Base-by-base conservation (phyloP, 1,284 basidiomycete genomes). In the Wallemia ichthyophaga region DNA sequence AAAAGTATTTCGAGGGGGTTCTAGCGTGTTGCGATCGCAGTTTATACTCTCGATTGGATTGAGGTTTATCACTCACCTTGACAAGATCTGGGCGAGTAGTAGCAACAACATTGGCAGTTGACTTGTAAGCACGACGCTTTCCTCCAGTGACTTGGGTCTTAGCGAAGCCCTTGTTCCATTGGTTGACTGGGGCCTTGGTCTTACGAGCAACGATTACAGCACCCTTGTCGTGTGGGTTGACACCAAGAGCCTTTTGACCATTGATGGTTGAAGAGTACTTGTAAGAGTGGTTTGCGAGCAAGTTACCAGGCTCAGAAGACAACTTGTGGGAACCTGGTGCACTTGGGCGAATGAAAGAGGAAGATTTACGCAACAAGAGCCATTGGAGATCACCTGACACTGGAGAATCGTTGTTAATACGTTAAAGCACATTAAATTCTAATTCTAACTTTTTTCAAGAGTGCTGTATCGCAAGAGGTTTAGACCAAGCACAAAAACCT, bases 341-440 rank as follows among this genome's bases (percentile, higher is more conserved):
- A 48, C 37, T 48, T 48, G 37, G 37, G 37, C 37, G 37, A 21
- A 48, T 48, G 37, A 48, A 48, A 5, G 37, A 48, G n/a, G 37
- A 48, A 48, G 37, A 48, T 48, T 48, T 48, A 48, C 37, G 37
- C 37, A 48, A 48, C n/a, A 48, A 48, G 37, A 48, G 37, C 37
- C 37, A 48, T 21, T 48, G 37, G n/a, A 48, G 37, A 48, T 48
- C 37, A 48, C 37, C 37, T 48, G 37, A 48, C 37, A 48, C 37
- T 48, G n/a, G 3, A 48, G n/a, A 48, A 11, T 48, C n/a, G n/a
- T 48, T 48, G n/a, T 48, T 19, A 48, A 13, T 21, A 11, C 37
- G n/a, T 17, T 48, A 48, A 21, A 3, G n/a, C 11, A 48, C 17
- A 7, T 31, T 31, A 31, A 17, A 31, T 31, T 31, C 28, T 31